Conservation (phyloP, 2,329 filamentous ascomycete species). For the Lasiodiplodia gonubiensis region DNA sequence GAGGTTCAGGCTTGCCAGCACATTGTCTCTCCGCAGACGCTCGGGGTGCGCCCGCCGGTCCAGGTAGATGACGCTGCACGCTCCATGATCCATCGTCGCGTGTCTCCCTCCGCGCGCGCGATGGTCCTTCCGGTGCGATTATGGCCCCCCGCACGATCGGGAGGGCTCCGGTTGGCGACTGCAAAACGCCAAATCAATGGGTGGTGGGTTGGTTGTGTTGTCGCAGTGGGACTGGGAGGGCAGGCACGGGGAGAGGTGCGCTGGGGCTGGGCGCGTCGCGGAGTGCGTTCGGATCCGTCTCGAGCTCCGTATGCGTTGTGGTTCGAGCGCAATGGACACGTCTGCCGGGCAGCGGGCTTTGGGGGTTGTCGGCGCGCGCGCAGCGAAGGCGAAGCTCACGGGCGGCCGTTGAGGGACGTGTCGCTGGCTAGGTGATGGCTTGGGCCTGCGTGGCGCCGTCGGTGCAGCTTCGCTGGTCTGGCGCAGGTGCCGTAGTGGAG, state of each 20-base stretch:
- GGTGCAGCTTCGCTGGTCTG: constrained; percentile 24
- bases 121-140: constrained; percentile 24
- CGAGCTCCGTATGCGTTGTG: constrained; percentile 26
- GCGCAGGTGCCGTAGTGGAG: constrained; percentile 26
- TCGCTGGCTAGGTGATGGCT: constrained; percentile 19
- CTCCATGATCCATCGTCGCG: constrained; percentile 49
- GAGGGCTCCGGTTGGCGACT: constrained; percentile 28
- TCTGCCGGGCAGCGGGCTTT: constrained; percentile 15
- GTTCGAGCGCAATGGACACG: constrained; percentile 29
- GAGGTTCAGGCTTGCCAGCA: constrained; percentile 43
- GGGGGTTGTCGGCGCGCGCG: constrained; percentile 17
- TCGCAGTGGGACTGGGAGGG: constrained; percentile 22
- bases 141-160: constrained; percentile 29
- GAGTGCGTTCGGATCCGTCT: constrained; percentile 26
- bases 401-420: constrained; percentile 26
- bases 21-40: constrained; percentile 45
- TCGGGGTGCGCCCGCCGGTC: constrained; percentile 51
- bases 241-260: constrained; percentile 26
- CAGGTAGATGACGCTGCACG: constrained; percentile 53
- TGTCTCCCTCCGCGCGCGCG: constrained; percentile 24
- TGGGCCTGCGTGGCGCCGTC: constrained; percentile 22
- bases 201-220: constrained; percentile 9
- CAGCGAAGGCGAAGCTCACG: neutral
- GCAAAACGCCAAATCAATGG: constrained; percentile 28
- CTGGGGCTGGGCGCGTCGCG: constrained; percentile 24